Evolutionary conservation across 1,284 basidiomycete species (phyloP).

Genomic region (Ceraceosorus bombacis): DNA sequence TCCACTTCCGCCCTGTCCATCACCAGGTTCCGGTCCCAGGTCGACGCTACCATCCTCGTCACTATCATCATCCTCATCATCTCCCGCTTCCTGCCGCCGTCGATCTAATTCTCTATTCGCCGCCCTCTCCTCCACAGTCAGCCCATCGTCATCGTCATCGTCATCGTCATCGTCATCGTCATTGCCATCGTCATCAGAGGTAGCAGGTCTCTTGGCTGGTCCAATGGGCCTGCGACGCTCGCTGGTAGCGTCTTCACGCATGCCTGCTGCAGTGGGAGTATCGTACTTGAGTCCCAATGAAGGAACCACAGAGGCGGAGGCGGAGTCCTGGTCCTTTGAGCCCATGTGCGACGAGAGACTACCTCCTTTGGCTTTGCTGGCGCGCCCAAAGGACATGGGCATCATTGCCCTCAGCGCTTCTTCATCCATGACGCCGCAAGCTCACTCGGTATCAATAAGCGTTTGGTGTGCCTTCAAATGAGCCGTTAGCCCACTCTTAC

Average conservation of each 20-base stretch:
- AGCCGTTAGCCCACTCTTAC: no score
- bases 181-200: conserved; percentile 1
- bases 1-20: not conserved
- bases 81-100: conserved; percentile 9
- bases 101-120: conserved; percentile 17
- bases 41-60: conserved; percentile 14
- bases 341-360: no score
- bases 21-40: conserved; percentile 9
- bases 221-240: no score
- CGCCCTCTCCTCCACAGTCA: conserved; percentile 31
- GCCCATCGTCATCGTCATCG: conserved; percentile 29
- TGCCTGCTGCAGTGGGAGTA: no score
- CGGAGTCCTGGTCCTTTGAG: no score
- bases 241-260: no score
- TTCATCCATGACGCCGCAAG: conserved; percentile 33
- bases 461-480: no score
- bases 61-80: conserved; percentile 18
- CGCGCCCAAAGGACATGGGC: conserved; percentile 36
- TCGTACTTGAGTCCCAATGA: no score
- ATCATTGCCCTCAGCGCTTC: conserved; percentile 43
- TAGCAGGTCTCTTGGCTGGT: not conserved
- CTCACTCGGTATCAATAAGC: no score
- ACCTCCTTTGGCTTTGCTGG: not conserved
- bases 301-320: no score
- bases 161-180: conserved; percentile 9